phyloP scores from a whole-genome alignment of 208 protist genomes.

The Trypanosoma boissoni region DNA sequence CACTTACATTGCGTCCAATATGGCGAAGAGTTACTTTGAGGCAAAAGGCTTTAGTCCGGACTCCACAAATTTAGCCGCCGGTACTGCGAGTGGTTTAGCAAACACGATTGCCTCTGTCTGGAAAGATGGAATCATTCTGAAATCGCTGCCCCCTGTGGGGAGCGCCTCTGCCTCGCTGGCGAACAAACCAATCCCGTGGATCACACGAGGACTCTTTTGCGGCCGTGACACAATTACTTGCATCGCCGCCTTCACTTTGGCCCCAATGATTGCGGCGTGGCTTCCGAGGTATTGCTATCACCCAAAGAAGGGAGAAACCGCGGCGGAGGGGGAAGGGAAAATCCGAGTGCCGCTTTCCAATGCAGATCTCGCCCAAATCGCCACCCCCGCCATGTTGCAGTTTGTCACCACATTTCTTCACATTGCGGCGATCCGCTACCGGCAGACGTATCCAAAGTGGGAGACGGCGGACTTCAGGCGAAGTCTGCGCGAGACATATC shows the following conservation, averaged over 20 bases:
- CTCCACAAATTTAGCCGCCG: conserved; percentile 55
- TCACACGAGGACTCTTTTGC: conserved; percentile 76
- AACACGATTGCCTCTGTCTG: conserved; percentile 79
- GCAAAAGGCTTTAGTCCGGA: conserved; percentile 44
- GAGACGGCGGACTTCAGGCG: conserved; percentile 44
- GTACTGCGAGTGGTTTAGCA: conserved; percentile 57
- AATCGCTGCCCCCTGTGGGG: conserved; percentile 54
- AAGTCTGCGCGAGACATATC: conserved; percentile 68
- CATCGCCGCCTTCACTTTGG: conserved; percentile 75
- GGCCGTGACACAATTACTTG: conserved; percentile 77
- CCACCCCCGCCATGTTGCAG: conserved; percentile 74
- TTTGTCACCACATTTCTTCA: conserved; percentile 81
- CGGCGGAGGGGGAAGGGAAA: conserved; percentile 61
- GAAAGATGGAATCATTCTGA: conserved; percentile 83
- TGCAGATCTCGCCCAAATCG: conserved; percentile 63
- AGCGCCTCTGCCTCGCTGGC: conserved; percentile 31
- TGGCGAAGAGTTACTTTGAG: conserved; percentile 80
- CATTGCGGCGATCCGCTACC: conserved; percentile 84
- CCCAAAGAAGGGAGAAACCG: conserved; percentile 28
- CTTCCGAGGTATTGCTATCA: conserved; percentile 58
- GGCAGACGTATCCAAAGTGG: conserved; percentile 84
- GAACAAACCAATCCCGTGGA: conserved; percentile 66
- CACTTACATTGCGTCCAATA: conserved; percentile 80
- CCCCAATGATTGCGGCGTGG: conserved; percentile 71
- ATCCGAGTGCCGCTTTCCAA: conserved; percentile 49